Base-by-base conservation (phyloP, 352 stramenopile genomes). In the Saprolegnia parasitica region DNA sequence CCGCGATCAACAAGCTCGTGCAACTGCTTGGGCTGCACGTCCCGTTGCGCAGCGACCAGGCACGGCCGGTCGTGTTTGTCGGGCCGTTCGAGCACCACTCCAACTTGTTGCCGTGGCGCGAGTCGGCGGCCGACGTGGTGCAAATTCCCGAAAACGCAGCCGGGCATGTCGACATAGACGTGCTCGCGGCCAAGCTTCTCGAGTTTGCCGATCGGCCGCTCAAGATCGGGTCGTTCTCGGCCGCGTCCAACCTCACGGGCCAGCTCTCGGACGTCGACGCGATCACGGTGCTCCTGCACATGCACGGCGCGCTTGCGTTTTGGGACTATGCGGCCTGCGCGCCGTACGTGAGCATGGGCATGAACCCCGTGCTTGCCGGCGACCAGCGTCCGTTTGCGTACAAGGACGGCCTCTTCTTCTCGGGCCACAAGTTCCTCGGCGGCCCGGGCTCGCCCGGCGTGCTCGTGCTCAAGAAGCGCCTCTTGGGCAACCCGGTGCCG, bases 11-110 rank as follows among this genome's bases (percentile, higher is more conserved):
- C 70, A 95, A 94, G 63, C 72, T 97, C 24, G 79, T 97, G 18
- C 62, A 72, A 29, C n/a, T 26, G 21, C 56, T 66, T 32, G 56
- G 50, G 9, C n/a, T 66, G 45, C 46, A 67, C 32, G 35, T 68
- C 18, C 67, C 67, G 42, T 24, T 60, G 13, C 11, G 35, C 8
- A 15, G 9, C 18, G 35, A 35, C n/a, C 39, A n/a, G 11, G 32
- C 16, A 5, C 47, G 47, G 16, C 84, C 93, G 0, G 85, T 98
- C 9, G 89, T 98, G 61, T 93, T 98, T 56, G 90, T 92, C 18
- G 84, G 92, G 47, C 96, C 96, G 6, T 98, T 97, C 65, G 97
- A 98, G 75, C 96, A 99, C 77, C 97, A 99, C 76, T 98, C 92
- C 37, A 99, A 99, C 79, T 72, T 99, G 16, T 76, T 99, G 11